A percentile compares a stretch with the other conserved stretches of the same genome.
These are phyloP conservation scores for Gentiana macrophylla DNA, from an alignment of 257 asterid genomes.

Conservation along the genomic window DNA sequence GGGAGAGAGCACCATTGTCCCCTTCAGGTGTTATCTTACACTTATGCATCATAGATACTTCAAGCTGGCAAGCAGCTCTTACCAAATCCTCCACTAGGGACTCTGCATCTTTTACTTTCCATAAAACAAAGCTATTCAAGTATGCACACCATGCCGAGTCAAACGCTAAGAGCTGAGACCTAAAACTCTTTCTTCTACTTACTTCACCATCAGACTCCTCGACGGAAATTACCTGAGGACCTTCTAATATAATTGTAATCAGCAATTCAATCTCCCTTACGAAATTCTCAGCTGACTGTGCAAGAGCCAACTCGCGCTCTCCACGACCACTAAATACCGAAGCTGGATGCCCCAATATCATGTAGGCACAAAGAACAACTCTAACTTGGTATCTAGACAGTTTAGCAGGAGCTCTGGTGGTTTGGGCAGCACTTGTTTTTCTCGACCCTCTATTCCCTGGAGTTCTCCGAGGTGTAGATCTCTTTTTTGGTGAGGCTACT, in stretches of 20 bases:
- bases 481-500: constrained; percentile 61
- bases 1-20: constrained; percentile 43
- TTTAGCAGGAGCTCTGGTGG: constrained; percentile 16
- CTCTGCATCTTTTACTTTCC: constrained; percentile 95
- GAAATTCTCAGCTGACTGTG: constrained; percentile 64
- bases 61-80: constrained; percentile 94
- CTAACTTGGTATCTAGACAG: constrained; percentile 81
- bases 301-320: constrained; percentile 73
- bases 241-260: constrained; percentile 48
- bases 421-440: constrained; percentile 19
- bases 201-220: constrained; percentile 25
- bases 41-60: constrained; percentile 72
- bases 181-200: constrained; percentile 34
- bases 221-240: constrained; percentile 37
- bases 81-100: constrained; percentile 80
- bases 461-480: constrained; percentile 42
- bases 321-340: constrained; percentile 88
- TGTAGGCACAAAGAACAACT: constrained; percentile 77
- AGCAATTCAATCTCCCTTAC: constrained; percentile 71
- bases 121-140: constrained; percentile 84
- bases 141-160: constrained; percentile 95
- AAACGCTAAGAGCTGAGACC: constrained; percentile 66
- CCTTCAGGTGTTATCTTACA: constrained; percentile 87
- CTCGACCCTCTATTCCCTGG: constrained; percentile 23
- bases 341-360: constrained; percentile 85